Conservation (phyloP, 1,284 basidiomycete genomes). For the Veloboletus limbatus region DNA sequence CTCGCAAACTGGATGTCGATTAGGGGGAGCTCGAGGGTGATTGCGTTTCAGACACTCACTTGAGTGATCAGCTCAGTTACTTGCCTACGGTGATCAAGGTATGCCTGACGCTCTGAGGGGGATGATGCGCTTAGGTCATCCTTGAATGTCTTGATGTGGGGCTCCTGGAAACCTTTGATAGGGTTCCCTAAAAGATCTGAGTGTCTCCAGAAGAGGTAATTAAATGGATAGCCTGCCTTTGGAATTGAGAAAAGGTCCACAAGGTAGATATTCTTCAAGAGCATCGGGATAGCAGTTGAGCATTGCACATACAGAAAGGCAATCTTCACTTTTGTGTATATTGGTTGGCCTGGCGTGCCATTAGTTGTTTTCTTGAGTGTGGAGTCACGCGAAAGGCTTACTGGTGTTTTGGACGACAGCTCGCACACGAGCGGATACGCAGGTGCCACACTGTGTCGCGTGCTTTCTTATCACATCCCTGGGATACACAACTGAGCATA, state of each 20-base stretch:
- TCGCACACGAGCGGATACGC: slow-evolving; percentile 29
- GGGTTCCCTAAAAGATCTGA: slow-evolving; percentile 18
- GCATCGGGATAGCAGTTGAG: slow-evolving; percentile 11
- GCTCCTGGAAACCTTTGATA: slow-evolving; percentile 26
- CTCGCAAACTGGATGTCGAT: slow-evolving; percentile 24
- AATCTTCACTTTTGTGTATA: slow-evolving; percentile 8
- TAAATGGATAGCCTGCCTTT: slow-evolving; percentile 17
- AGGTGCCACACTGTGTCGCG: slow-evolving; percentile 32
- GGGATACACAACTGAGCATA: slow-evolving; percentile 4
- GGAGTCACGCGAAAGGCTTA: slow-evolving; percentile 11
- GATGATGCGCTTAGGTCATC: slow-evolving; percentile 15
- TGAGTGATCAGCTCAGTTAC: slow-evolving; percentile 2
- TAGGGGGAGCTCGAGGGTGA: background rate
- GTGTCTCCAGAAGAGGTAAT: background rate
- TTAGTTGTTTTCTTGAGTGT: background rate
- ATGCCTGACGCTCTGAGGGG: slow-evolving; percentile 18
- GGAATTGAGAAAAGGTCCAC: slow-evolving; percentile 25
- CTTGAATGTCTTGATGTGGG: slow-evolving; percentile 20
- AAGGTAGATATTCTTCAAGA: slow-evolving; percentile 27
- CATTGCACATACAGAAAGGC: slow-evolving; percentile 8
- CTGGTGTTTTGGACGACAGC: slow-evolving; percentile 27
- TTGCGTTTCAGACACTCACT: slow-evolving; percentile 12
- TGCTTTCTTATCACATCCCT: slow-evolving; percentile 30
- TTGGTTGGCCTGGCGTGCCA: slow-evolving; percentile 21
- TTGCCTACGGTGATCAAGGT: slow-evolving; percentile 21